These are phyloP conservation scores for Ceratocystis ficicola DNA, from an alignment of 2,329 filamentous ascomycete genomes.

Conservation along the genomic window DNA sequence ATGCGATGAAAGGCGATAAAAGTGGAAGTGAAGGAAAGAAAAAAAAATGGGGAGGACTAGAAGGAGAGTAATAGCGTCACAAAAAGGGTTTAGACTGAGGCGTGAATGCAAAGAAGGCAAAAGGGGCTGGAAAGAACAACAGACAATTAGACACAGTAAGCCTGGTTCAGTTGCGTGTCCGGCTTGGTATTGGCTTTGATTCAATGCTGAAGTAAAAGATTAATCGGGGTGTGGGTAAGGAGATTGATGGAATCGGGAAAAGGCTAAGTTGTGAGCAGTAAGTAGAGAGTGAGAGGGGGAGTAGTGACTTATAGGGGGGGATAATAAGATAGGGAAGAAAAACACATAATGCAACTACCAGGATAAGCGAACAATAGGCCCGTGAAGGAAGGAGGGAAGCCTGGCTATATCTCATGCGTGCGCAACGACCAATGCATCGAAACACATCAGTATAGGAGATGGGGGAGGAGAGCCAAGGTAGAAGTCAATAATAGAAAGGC, in stretches of 20 bases:
- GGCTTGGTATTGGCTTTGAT: neutral
- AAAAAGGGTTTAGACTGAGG: too few relatives aligned
- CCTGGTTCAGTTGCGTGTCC: neutral
- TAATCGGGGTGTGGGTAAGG: neutral
- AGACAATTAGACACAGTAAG: neutral
- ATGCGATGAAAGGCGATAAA: neutral
- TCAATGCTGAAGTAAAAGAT: neutral
- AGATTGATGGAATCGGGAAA: neutral
- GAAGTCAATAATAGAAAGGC: too few relatives aligned
- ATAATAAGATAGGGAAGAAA: neutral
- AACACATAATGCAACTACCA: too few relatives aligned
- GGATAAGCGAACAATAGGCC: too few relatives aligned
- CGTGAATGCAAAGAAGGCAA: neutral
- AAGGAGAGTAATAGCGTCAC: neutral
- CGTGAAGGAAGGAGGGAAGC: too few relatives aligned
- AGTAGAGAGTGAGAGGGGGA: neutral
- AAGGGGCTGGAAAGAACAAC: neutral
- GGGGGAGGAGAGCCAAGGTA: too few relatives aligned
- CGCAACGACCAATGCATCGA: too few relatives aligned
- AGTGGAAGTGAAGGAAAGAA: conserved; percentile 4
- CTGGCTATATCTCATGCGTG: too few relatives aligned
- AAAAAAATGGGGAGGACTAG: neutral
- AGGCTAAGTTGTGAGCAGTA: neutral
- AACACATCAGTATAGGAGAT: too few relatives aligned
- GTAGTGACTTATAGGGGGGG: neutral